phyloP scores from a whole-genome alignment of 129 eudicot species.

The Saussurea involucrata region DNA sequence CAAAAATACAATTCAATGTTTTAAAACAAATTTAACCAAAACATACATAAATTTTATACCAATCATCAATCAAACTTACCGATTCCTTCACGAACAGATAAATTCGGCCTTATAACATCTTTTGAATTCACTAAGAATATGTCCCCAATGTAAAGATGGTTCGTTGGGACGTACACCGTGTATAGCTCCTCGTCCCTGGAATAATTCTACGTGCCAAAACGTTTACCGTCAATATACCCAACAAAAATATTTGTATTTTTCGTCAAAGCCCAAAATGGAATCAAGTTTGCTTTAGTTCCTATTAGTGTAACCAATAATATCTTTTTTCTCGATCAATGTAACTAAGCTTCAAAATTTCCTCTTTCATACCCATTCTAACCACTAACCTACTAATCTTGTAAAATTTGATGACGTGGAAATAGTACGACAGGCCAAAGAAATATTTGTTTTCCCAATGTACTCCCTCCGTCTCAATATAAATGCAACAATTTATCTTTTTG shows the following conservation, averaged over 20 bases:
- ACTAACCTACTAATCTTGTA: background rate
- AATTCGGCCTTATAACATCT: constrained; percentile 73
- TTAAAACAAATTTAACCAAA: background rate
- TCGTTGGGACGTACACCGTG: constrained; percentile 82
- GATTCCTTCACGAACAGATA: constrained; percentile 89
- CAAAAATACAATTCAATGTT: background rate
- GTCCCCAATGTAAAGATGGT: constrained; percentile 85
- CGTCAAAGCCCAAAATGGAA: background rate
- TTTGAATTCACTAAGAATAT: constrained; percentile 66
- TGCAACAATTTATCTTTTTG: background rate
- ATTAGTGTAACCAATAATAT: no score
- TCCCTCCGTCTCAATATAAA: no score
- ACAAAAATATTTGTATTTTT: background rate
- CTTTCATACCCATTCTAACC: background rate
- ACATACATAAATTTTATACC: background rate
- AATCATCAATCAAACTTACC: constrained; percentile 37
- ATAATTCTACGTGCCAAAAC: constrained; percentile 41
- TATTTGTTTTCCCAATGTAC: no score
- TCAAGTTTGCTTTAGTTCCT: no score
- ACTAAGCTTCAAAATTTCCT: background rate
- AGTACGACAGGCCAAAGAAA: no score
- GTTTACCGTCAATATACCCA: background rate
- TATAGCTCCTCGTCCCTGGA: constrained; percentile 77
- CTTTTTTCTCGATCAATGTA: no score
- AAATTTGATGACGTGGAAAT: background rate